Base-by-base conservation (phyloP, 352 stramenopile species). In the Pythium insidiosum region DNA sequence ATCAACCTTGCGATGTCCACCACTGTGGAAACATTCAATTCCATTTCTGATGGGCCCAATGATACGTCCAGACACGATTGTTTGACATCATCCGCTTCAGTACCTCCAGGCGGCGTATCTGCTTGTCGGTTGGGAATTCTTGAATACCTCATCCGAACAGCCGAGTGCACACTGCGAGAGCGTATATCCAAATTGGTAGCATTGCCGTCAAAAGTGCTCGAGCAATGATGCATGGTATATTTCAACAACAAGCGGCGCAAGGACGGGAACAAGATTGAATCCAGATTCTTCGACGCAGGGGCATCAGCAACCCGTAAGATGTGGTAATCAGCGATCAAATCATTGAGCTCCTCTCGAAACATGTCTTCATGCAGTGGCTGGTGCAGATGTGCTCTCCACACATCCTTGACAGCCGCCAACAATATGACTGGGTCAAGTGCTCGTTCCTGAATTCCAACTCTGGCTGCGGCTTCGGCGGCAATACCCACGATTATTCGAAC, bases 101-200 rank as follows among this genome's bases (percentile, higher is more conserved):
- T n/a, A n/a, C n/a, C n/a, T n/a, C n/a, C n/a, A n/a, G n/a, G n/a
- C n/a, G n/a, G n/a, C n/a, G n/a, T n/a, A n/a, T n/a, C n/a, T n/a
- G n/a, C n/a, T n/a, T n/a, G n/a, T n/a, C n/a, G n/a, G n/a, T n/a
- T n/a, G n/a, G n/a, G n/a, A n/a, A n/a, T n/a, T n/a, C n/a, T n/a
- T n/a, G n/a, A n/a, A 22, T 61, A 62, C 10, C 68, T 66, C 39
- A 86, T 51, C 3, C 76, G 68, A 36, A 88, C n/a, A 10, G 76
- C 73, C 13, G 73, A 88, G 52, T 86, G 66, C 28, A 69, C 58
- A 34, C 76, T 85, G 50, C 76, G 58, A 22, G 68, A 52, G 21
- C 56, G 59, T 36, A 76, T 51, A 45, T 67, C 62, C 15, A 24
- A 5, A 22, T 6, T 16, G 12, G 6, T 45, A 34, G 29, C 15